These are phyloP conservation scores for Fraxinus nigra DNA, from an alignment of 305 asterid genomes.

Conservation along the genomic window DNA sequence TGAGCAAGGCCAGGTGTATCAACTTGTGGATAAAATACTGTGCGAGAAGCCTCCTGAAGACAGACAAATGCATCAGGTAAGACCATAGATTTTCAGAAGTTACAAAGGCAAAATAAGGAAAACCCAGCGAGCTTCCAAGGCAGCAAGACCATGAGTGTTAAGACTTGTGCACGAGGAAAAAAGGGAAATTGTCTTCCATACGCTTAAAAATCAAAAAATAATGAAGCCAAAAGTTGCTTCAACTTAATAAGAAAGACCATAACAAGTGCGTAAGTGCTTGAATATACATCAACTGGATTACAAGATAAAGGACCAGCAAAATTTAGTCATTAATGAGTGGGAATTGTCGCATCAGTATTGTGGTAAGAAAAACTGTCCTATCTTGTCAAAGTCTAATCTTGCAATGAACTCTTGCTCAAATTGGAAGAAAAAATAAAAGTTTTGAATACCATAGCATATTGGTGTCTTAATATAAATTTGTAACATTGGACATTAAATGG, in stretches of 20 bases:
- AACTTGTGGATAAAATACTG: constrained; percentile 44
- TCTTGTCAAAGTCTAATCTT: not conserved
- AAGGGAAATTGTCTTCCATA: not conserved
- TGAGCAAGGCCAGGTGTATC: constrained; percentile 38
- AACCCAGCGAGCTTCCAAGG: constrained; percentile 1
- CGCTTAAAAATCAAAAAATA: not conserved
- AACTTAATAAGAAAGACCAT: not conserved
- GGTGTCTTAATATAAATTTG: not conserved
- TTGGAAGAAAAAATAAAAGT: not conserved
- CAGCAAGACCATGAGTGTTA: not conserved
- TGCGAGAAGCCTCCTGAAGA: constrained; percentile 53
- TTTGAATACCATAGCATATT: not conserved
- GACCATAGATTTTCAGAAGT: constrained; percentile 7
- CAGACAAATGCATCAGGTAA: constrained; percentile 15
- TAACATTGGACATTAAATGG: not conserved
- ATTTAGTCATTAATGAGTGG: not conserved
- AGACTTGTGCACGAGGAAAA: not conserved
- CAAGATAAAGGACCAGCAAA: not conserved
- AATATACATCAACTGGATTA: not conserved
- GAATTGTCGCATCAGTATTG: not conserved
- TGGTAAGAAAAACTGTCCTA: not conserved
- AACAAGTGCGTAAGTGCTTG: not conserved
- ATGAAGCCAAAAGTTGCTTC: not conserved
- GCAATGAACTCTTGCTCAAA: not conserved
- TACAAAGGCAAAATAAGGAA: not conserved